phyloP scores from a whole-genome alignment of 805 yeast genomes.

The Yarrowia sp. region DNA sequence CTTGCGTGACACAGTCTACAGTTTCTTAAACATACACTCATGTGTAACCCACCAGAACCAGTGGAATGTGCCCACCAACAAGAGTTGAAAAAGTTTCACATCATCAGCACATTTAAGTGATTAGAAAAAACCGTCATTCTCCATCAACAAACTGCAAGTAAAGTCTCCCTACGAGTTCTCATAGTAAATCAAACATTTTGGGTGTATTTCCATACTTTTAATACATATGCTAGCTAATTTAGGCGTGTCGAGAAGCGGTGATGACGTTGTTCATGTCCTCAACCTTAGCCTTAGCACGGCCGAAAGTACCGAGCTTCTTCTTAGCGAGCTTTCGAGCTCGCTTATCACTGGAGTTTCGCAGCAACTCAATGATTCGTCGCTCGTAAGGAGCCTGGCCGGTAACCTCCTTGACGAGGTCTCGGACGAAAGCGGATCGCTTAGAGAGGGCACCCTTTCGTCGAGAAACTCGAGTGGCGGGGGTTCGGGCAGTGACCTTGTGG shows the following conservation, averaged over 20 bases:
- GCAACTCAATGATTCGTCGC: constrained; percentile 98
- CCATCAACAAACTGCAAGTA: too few relatives aligned
- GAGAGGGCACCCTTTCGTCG: constrained; percentile 96
- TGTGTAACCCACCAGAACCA: background rate
- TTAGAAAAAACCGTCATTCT: too few relatives aligned
- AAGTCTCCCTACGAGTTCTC: background rate
- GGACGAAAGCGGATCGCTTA: constrained; percentile 93
- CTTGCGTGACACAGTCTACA: too few relatives aligned
- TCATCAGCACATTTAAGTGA: too few relatives aligned
- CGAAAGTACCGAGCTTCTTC: constrained; percentile 98
- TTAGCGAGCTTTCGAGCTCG: constrained; percentile 99
- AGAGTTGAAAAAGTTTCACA: background rate
- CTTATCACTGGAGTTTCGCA: constrained; percentile 99
- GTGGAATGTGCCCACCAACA: background rate
- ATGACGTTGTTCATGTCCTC: constrained; percentile 97
- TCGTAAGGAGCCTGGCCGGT: constrained; percentile 99
- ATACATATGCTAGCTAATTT: constrained; percentile 18
- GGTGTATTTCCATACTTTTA: constrained; percentile 25
- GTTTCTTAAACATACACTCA: too few relatives aligned
- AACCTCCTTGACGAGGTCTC: constrained; percentile 93
- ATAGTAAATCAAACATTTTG: constrained; percentile 1
- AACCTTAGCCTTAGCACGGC: constrained; percentile 99
- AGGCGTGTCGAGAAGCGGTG: constrained; percentile 76
- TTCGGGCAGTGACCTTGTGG: constrained; percentile 86
- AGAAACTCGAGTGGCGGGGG: constrained; percentile 83